Base-by-base conservation (phyloP, 768 basidiomycete genomes). In the Filobasidium wieringae region DNA sequence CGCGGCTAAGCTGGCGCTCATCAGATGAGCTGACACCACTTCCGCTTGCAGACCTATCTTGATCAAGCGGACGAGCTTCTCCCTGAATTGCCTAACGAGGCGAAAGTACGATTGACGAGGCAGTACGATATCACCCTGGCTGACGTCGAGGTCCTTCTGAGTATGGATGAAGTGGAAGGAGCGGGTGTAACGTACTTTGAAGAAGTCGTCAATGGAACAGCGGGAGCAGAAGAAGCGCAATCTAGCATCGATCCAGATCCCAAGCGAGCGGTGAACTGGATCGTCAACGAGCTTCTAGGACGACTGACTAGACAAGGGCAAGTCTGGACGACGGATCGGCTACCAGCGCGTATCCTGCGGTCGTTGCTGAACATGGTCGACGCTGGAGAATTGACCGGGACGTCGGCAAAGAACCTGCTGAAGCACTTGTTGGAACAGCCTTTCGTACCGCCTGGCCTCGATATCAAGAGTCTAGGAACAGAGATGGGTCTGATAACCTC, bases 281-380 rank as follows among this genome's bases (percentile, higher is more conserved):
- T 96, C 74, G 82, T 83, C 2, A 87, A 97, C 59, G 88, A 92
- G 60, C 78, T 95, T 0, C 75, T 92, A 1, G 89, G 89, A 0
- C 84, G 86, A 63, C 78, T 96, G 2, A 76, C 84, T 1, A 77
- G 78, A 30, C 79, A 80, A 39, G 77, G 80, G 45, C 77, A 78
- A 19, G 79, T 81, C 33, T 82, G 84, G 69, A 68, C 71, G 34
- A 77, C 81, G 7, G 84, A 84, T 54, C 77, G 82, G 0, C 66
- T 95, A 11, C 78, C 83, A 5, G 74, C 78, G 0, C 72, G 68
- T 11, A 83, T 87, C 64, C 76, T 99, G 73, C 84, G 86, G 6
- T 80, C 84, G 56, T 72, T 99, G 36, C 79, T 96, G 36, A 84
- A 86, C 63, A 74, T 91, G 60, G 82, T 97, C 1, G 79, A 83